phyloP scores from a whole-genome alignment of 192 early-diverging fungal genomes.

The Backusella tarrabulga region DNA sequence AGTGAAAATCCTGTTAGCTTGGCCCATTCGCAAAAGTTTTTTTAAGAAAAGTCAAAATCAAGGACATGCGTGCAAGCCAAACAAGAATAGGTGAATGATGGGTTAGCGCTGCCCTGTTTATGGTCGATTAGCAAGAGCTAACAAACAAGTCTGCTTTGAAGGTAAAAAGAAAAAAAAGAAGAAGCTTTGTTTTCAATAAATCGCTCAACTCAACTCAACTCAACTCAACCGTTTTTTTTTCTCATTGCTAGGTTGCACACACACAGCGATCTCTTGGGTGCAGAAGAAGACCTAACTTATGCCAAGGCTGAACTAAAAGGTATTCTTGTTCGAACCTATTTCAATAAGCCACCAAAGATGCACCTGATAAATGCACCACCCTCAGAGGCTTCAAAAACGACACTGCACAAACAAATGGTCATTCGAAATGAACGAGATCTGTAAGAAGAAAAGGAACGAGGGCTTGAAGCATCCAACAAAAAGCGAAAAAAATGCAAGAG shows the following conservation, averaged over 20 bases:
- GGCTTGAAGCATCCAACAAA: constrained; percentile 26
- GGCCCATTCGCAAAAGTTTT: too few relatives aligned
- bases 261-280: constrained; percentile 32
- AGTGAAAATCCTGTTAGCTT: too few relatives aligned
- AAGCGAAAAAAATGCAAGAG: constrained; percentile 40
- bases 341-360: constrained; percentile 57
- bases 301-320: constrained; percentile 48
- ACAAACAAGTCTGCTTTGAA: constrained; percentile 49
- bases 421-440: constrained; percentile 42
- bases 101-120: constrained; percentile 60
- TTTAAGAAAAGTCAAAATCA: too few relatives aligned
- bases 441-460: constrained; percentile 47
- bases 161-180: constrained; percentile 14
- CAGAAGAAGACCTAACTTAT: constrained; percentile 43
- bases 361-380: constrained; percentile 45
- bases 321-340: constrained; percentile 66
- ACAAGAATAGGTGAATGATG: too few relatives aligned
- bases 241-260: constrained; percentile 34
- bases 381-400: constrained; percentile 47
- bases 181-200: too few relatives aligned
- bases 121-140: constrained; percentile 57
- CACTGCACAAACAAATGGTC: constrained; percentile 14
- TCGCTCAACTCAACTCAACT: too few relatives aligned
- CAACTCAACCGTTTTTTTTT: too few relatives aligned
- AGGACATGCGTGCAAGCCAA: too few relatives aligned